phyloP scores from a whole-genome alignment of 148 eudicot species.

The Euryodendron excelsum region DNA sequence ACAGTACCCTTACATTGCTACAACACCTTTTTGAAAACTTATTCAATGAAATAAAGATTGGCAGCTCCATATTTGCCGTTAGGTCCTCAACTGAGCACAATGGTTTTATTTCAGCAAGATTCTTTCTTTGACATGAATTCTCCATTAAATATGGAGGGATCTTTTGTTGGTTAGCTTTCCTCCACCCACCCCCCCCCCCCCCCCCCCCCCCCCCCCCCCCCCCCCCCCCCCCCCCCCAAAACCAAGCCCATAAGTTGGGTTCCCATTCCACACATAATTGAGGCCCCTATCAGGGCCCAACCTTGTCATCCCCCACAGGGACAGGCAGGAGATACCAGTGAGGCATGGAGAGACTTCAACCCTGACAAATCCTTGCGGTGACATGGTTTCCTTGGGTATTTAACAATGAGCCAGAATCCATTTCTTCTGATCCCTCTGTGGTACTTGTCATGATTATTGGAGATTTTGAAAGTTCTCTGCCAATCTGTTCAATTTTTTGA shows the following conservation, averaged over 20 bases:
- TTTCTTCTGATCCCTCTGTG: not conserved
- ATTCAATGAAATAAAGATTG: not conserved
- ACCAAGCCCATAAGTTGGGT: not conserved
- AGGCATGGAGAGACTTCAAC: not conserved
- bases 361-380: not conserved
- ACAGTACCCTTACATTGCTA: not conserved
- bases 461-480: not conserved
- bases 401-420: not conserved
- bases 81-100: not conserved
- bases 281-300: not conserved
- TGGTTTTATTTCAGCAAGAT: not conserved
- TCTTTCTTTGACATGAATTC: not conserved
- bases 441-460: too few species aligned
- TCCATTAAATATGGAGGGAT: not conserved
- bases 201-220: too few species aligned
- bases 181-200: too few species aligned
- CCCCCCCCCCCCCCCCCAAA: too few species aligned
- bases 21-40: not conserved
- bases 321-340: not conserved
- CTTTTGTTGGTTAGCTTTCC: too few species aligned
- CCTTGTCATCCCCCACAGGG: not conserved
- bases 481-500: not conserved
- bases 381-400: not conserved
- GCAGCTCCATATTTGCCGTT: not conserved
- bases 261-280: not conserved